Evolutionary conservation across 208 protist species (phyloP).

Genomic region (Giardia duodenalis): DNA sequence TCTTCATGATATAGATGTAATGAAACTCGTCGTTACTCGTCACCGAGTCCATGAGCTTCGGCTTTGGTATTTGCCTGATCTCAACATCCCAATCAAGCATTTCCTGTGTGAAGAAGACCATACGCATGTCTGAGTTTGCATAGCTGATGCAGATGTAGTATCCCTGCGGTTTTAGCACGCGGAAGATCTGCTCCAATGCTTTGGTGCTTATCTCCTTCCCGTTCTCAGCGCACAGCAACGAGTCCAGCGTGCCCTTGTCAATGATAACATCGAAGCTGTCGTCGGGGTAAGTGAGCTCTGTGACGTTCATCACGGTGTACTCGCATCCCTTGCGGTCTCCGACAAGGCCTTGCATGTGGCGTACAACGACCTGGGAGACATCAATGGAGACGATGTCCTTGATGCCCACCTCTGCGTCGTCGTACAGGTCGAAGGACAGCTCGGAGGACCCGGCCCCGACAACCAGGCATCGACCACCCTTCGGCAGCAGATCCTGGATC

Average conservation of each 20-base stretch:
- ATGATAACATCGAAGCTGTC: neutral
- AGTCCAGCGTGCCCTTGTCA: constrained; percentile 24
- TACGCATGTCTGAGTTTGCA: constrained; percentile 22
- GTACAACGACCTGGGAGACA: neutral
- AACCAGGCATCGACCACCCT: neutral
- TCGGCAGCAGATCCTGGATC: neutral
- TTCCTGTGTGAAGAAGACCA: constrained; percentile 15
- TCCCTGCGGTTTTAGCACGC: neutral
- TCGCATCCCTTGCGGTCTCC: neutral
- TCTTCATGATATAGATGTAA: neutral
- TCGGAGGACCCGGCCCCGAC: constrained; percentile 12
- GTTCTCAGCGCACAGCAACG: neutral
- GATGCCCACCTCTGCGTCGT: neutral
- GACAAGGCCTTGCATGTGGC: constrained; percentile 10
- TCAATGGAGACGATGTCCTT: constrained; percentile 21
- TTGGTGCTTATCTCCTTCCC: neutral
- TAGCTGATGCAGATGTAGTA: constrained; percentile 20
- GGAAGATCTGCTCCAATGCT: neutral
- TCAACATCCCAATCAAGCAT: constrained; percentile 20
- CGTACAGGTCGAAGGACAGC: constrained; percentile 18
- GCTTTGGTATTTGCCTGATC: neutral
- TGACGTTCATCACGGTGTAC: neutral
- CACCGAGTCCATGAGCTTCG: constrained; percentile 8
- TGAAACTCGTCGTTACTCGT: neutral
- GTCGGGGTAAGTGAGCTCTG: neutral